Evolutionary conservation across 441 rosid species (phyloP), one percentile per base, ranked within the genome.

Genomic region (Eruca vesicaria): DNA sequence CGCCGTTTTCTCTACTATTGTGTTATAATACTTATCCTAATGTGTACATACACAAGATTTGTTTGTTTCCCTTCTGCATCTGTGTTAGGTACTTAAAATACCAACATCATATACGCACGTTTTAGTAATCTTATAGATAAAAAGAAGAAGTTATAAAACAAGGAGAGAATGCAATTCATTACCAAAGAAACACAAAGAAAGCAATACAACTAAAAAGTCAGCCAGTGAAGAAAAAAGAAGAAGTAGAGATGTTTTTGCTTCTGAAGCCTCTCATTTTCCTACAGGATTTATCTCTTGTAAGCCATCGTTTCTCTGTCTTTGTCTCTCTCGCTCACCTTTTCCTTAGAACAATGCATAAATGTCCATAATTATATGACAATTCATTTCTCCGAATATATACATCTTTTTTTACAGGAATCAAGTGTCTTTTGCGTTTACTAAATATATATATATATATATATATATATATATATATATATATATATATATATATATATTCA

Each of bases 181-280:
- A 28, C 63, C 20, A 58, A 7, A 15, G 32, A 7, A 29, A 55
- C 26, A 20, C 15, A 21, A 23, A 56, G 43, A 36, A 31, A 21
- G 6, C 16, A 20, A 0, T 36, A 20, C 67, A 63, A 36, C 20
- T 63, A 63, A 20, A 36, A 7, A 20, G 45, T 20, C 12, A 38
- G 31, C 36, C 52, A 20, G 16, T 62, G 66, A 19, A n/a, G 0
- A 8, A 21, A 64, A 38, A 41, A 23, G 0, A 64, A 36, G 26
- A 23, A 23, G 26, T 1, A 38, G 15, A 38, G 11, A 69, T 70
- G 74, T 43, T 43, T 28, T 28, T 59, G 31, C 66, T 70, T 18
- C 20, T 41, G 29, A 59, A 70, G 66, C 74, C 74, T 58, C 36
- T 70, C 45, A 33, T 43, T 43, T 70, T 18, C 18, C 20, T 70